phyloP scores from a whole-genome alignment of 1,284 basidiomycete genomes.

The Schizophyllum amplum region DNA sequence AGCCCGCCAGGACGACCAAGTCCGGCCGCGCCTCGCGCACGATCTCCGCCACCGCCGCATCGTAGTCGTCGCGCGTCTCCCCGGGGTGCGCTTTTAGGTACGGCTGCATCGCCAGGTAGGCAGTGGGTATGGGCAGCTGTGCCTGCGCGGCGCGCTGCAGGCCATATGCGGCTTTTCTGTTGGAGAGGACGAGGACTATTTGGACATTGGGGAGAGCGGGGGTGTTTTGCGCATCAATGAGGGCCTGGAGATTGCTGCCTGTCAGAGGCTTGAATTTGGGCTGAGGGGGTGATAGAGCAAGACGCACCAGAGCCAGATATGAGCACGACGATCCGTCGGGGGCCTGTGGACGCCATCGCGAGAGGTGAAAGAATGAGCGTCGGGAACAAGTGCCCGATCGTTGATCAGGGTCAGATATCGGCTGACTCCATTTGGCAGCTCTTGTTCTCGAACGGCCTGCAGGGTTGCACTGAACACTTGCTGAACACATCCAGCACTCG shows the following conservation, averaged over 20 bases:
- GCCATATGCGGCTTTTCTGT: slow-evolving; percentile 88
- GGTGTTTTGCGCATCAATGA: slow-evolving; percentile 81
- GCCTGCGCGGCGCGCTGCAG: slow-evolving; percentile 71
- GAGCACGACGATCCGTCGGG: slow-evolving; percentile 34
- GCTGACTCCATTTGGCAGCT: too few relatives aligned
- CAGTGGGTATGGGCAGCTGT: slow-evolving; percentile 72
- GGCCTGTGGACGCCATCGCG: neutral
- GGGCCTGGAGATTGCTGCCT: slow-evolving; percentile 95
- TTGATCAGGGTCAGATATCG: too few relatives aligned
- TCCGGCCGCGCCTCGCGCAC: slow-evolving; percentile 68
- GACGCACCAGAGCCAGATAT: slow-evolving; percentile 69
- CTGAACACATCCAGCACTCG: too few relatives aligned
- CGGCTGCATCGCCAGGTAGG: slow-evolving; percentile 79
- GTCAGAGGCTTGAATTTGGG: slow-evolving; percentile 16
- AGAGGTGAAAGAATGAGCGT: neutral
- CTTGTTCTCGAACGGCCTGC: too few relatives aligned
- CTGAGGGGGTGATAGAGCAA: slow-evolving; percentile 4
- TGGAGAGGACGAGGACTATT: slow-evolving; percentile 85
- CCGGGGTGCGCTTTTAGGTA: slow-evolving; percentile 72
- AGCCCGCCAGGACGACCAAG: slow-evolving; percentile 89
- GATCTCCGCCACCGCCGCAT: slow-evolving; percentile 71
- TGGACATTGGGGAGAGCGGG: slow-evolving; percentile 56
- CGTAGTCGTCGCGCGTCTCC: slow-evolving; percentile 80
- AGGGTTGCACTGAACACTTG: too few relatives aligned
- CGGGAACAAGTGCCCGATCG: neutral